Evolutionary conservation across 805 yeast species (phyloP).

Genomic region (Torulaspora quercuum): DNA sequence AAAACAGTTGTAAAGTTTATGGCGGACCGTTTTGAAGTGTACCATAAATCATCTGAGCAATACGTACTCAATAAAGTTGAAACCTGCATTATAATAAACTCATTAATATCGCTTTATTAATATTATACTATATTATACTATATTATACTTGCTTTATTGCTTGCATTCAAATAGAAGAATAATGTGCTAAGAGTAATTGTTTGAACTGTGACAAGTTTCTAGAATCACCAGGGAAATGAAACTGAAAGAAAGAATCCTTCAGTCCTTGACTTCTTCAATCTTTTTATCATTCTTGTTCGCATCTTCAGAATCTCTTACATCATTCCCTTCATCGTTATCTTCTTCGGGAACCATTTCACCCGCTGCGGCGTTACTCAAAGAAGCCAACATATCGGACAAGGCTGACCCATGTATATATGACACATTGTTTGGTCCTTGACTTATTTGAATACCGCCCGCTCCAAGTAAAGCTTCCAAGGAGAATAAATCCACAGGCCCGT

Average conservation of each 20-base stretch:
- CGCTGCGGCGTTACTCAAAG: constrained; percentile 40
- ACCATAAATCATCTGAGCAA: too few species aligned
- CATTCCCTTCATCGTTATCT: constrained; percentile 30
- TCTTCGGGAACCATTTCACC: constrained; percentile 36
- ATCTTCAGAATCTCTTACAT: constrained; percentile 23
- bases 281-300: constrained; percentile 14
- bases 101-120: constrained; percentile 9
- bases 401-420: constrained; percentile 61
- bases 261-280: constrained; percentile 21
- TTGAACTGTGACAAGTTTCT: too few species aligned
- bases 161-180: constrained; percentile 10
- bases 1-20: constrained; percentile 48
- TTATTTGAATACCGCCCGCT: constrained; percentile 31
- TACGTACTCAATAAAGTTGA: too few species aligned
- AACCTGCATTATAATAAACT: constrained; percentile 2
- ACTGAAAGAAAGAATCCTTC: too few species aligned
- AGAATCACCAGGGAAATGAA: too few species aligned
- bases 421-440: constrained; percentile 54
- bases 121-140: constrained; percentile 10
- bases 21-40: too few species aligned
- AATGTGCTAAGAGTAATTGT: constrained; percentile 8
- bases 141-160: background rate
- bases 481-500: constrained; percentile 28
- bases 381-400: constrained; percentile 59
- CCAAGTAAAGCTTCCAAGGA: constrained; percentile 34